phyloP scores from a whole-genome alignment of 2,329 filamentous ascomycete genomes.

The Colletotrichum somersetense region DNA sequence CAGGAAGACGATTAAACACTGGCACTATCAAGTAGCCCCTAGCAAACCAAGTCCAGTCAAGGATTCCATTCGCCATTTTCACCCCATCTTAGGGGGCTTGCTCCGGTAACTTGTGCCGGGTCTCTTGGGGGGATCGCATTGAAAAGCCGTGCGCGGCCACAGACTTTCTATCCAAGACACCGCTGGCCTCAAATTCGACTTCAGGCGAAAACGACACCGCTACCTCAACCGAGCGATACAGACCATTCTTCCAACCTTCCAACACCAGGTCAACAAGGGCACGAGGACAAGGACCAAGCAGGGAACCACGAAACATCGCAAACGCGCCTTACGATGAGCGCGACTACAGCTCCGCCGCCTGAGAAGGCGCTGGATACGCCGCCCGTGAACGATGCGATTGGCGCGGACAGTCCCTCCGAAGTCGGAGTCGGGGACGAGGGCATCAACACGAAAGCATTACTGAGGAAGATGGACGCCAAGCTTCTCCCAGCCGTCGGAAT shows the following conservation, averaged over 20 bases:
- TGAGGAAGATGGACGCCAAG: constrained; percentile 68
- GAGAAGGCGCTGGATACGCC: constrained; percentile 32
- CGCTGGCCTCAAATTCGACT: constrained; percentile 6
- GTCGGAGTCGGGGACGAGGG: constrained; percentile 20
- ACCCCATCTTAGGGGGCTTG: not conserved
- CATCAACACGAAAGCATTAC: constrained; percentile 67
- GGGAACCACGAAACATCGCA: not conserved
- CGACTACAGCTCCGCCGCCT: constrained; percentile 14
- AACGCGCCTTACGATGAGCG: constrained; percentile 19
- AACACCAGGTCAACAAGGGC: no score
- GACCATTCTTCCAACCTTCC: not conserved
- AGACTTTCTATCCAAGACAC: constrained; percentile 16
- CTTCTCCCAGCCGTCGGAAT: constrained; percentile 67
- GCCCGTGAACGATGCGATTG: constrained; percentile 19
- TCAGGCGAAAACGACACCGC: not conserved
- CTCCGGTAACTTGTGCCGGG: not conserved
- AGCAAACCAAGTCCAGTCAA: not conserved
- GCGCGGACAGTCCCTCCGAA: constrained; percentile 31
- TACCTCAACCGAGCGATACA: not conserved
- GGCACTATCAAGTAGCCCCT: not conserved
- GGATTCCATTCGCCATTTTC: constrained; percentile 14
- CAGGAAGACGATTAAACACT: not conserved
- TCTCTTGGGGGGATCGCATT: constrained; percentile 13
- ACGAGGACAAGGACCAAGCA: not conserved
- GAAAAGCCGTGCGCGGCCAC: constrained; percentile 32